These are phyloP conservation scores for Cornus controversa DNA, from an alignment of 148 eudicot species.

Conservation along the genomic window DNA sequence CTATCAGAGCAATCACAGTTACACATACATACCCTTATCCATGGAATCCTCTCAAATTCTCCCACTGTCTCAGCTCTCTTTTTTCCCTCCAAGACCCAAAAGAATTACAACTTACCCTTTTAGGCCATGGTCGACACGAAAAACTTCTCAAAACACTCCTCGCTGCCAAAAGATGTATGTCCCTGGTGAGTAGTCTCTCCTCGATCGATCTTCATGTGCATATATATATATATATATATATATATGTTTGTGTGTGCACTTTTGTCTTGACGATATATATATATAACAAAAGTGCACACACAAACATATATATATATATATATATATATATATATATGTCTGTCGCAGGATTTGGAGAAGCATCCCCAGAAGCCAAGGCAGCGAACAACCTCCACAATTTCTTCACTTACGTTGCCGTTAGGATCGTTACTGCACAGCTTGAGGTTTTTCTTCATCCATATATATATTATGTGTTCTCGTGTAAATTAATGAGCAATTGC, in stretches of 20 bases:
- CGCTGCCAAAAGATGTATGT: conserved; percentile 90
- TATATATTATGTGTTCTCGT: too few species aligned
- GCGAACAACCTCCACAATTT: conserved; percentile 79
- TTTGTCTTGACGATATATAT: not conserved
- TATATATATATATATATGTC: not conserved
- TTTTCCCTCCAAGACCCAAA: conserved; percentile 35
- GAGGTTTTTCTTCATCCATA: conserved; percentile 45
- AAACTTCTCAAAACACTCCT: conserved; percentile 33
- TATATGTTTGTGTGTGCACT: not conserved
- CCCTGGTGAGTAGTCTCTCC: conserved; percentile 56
- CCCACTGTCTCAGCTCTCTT: conserved; percentile 39
- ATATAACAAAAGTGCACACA: too few species aligned
- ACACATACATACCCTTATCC: conserved; percentile 2
- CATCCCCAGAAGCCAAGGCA: conserved; percentile 91
- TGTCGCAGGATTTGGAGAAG: conserved; percentile 80
- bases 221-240: not conserved
- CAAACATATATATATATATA: not conserved
- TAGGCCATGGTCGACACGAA: conserved; percentile 37
- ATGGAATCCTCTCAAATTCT: conserved; percentile 61
- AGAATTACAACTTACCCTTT: conserved; percentile 25
- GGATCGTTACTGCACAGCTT: conserved; percentile 80
- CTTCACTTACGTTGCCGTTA: conserved; percentile 84
- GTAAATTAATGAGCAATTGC: too few species aligned
- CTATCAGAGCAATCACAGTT: conserved; percentile 7
- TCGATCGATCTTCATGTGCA: not conserved